A percentile compares a stretch with the other conserved stretches of the same genome.
Conservation (phyloP, 2,329 filamentous ascomycete species). For the Curvularia spicifera region DNA sequence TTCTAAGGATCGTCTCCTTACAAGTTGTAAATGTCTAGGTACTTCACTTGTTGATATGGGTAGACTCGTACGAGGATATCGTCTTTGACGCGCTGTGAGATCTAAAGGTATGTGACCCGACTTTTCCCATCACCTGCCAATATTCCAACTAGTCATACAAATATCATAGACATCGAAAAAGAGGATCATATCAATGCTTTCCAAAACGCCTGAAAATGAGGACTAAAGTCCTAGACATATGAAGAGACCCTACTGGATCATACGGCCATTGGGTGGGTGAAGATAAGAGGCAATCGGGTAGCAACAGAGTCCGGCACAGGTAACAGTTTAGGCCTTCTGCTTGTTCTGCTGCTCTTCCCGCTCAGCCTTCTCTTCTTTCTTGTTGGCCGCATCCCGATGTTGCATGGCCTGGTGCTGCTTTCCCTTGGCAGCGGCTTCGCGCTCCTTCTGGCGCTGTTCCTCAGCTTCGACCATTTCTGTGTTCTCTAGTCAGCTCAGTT, state of each 20-base stretch:
- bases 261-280: not conserved
- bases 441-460: conserved; percentile 65
- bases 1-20: not conserved
- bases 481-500: conserved; percentile 25
- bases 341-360: conserved; percentile 33
- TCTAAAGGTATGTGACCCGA: conserved; percentile 11
- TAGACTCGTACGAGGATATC: not conserved
- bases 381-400: conserved; percentile 28
- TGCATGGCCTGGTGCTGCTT: conserved; percentile 27
- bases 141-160: conserved; percentile 24
- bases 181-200: not conserved
- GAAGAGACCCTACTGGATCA: not conserved
- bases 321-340: conserved; percentile 12
- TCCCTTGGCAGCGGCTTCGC: conserved; percentile 47
- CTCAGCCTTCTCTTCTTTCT: conserved; percentile 30
- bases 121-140: conserved; percentile 12
- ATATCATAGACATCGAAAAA: conserved; percentile 11
- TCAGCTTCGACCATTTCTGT: conserved; percentile 83
- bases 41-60: not conserved
- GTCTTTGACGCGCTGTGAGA: not conserved
- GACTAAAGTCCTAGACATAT: not conserved
- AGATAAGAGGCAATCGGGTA: not conserved
- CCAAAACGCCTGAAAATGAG: conserved; percentile 27
- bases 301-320: not conserved
- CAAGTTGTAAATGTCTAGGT: not conserved